phyloP scores from a whole-genome alignment of 179 eudicot genomes.

The Drosera spatulata region DNA sequence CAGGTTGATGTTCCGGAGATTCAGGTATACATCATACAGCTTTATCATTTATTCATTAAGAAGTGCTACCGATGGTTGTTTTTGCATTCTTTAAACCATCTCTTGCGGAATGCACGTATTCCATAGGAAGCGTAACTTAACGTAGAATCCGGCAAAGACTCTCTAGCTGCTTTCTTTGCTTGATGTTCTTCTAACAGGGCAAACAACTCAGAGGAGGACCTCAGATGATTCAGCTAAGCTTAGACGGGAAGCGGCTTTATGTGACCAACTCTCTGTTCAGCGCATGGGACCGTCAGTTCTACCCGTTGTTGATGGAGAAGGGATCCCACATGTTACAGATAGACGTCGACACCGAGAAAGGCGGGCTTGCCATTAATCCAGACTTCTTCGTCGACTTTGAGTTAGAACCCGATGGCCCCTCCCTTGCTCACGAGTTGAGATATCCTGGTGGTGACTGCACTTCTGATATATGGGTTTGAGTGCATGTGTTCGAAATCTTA shows the following conservation, averaged over 20 bases:
- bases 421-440: conserved; percentile 94
- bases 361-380: conserved; percentile 73
- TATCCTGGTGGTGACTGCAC: conserved; percentile 99
- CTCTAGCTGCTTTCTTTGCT: no score
- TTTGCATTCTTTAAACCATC: no score
- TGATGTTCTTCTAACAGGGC: conserved; percentile 30
- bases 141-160: no score
- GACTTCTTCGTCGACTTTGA: conserved; percentile 84
- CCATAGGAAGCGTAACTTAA: no score
- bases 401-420: conserved; percentile 86
- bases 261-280: conserved; percentile 93
- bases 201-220: conserved; percentile 86
- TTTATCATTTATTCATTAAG: no score
- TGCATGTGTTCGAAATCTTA: not conserved
- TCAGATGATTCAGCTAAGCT: conserved; percentile 93
- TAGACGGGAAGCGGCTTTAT: conserved; percentile 89
- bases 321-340: conserved; percentile 92
- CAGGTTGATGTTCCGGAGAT: conserved; percentile 75
- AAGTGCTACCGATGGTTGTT: no score
- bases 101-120: no score
- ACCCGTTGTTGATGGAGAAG: conserved; percentile 71
- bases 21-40: conserved; percentile 32
- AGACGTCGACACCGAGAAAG: conserved; percentile 73
- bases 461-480: conserved; percentile 85
- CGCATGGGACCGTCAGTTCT: conserved; percentile 85